phyloP scores from a whole-genome alignment of 345 rosid genomes.

The Camelina laxa region DNA sequence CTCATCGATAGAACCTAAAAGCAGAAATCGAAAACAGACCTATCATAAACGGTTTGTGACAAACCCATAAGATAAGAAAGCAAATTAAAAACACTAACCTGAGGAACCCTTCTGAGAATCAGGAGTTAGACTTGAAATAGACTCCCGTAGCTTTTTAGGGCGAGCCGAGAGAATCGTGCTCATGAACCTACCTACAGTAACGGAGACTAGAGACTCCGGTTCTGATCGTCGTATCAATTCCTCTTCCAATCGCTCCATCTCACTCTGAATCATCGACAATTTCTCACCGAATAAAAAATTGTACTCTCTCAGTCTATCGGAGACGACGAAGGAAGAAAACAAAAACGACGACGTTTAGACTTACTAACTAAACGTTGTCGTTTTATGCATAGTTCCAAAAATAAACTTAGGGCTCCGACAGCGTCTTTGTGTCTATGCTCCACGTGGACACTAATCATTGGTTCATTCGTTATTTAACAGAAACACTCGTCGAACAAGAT shows the following conservation, averaged over 20 bases:
- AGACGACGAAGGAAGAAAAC: slow-evolving; percentile 17
- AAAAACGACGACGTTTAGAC: slow-evolving; percentile 13
- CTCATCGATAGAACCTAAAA: slow-evolving; percentile 67
- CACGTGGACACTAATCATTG: slow-evolving; percentile 11
- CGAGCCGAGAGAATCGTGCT: slow-evolving; percentile 64
- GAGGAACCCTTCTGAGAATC: slow-evolving; percentile 50
- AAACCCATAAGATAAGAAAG: neutral
- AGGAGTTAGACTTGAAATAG: slow-evolving; percentile 56
- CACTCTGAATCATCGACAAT: neutral
- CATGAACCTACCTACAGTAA: slow-evolving; percentile 69
- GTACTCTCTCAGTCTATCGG: neutral
- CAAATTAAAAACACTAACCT: slow-evolving; percentile 44
- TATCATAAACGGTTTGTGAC: too few species aligned
- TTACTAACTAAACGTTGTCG: neutral
- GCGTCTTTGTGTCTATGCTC: neutral
- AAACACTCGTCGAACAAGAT: neutral
- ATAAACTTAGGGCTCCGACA: neutral
- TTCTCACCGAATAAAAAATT: neutral
- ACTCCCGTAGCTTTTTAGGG: slow-evolving; percentile 66
- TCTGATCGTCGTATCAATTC: slow-evolving; percentile 54
- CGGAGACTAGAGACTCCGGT: slow-evolving; percentile 60
- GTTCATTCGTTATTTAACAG: neutral
- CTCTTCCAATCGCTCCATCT: slow-evolving; percentile 41
- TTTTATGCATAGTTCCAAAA: too few species aligned
- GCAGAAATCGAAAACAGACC: neutral